Conservation (phyloP, 352 stramenopile genomes). For the Paralagenidium karlingii region DNA sequence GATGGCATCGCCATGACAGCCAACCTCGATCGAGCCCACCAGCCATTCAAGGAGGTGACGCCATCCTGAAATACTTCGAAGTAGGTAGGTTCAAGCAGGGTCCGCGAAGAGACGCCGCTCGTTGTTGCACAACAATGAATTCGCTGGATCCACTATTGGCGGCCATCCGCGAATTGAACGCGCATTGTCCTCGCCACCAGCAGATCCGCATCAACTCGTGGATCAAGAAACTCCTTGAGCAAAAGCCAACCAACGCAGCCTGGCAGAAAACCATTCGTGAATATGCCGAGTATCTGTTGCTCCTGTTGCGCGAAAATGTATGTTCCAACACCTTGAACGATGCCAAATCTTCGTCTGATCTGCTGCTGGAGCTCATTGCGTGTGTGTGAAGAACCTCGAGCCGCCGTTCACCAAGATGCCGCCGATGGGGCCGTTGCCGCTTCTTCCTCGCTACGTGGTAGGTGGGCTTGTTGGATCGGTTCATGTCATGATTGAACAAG, state of each 20-base stretch:
- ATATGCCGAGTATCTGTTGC: conserved; percentile 24
- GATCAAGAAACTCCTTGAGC: conserved; percentile 35
- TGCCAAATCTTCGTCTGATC: neutral
- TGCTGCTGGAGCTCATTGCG: neutral
- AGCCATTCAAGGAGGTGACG: too few relatives aligned
- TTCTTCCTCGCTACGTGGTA: conserved; percentile 32
- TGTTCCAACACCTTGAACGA: too few relatives aligned
- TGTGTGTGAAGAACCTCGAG: conserved; percentile 16
- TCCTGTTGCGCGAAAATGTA: conserved; percentile 42
- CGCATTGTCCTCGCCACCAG: conserved; percentile 25
- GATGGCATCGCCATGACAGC: too few relatives aligned
- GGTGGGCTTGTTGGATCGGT: too few relatives aligned
- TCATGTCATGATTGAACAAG: too few relatives aligned
- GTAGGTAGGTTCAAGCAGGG: too few relatives aligned
- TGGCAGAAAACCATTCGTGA: conserved; percentile 46
- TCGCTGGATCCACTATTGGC: too few relatives aligned
- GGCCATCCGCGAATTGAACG: conserved; percentile 26
- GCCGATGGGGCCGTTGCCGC: conserved; percentile 33
- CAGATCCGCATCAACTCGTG: conserved; percentile 47
- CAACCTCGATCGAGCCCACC: too few relatives aligned
- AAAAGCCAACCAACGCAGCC: conserved; percentile 32
- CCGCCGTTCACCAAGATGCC: conserved; percentile 55
- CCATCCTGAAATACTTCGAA: too few relatives aligned
- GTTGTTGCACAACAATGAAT: too few relatives aligned
- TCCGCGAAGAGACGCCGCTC: too few relatives aligned